Evolutionary conservation across 129 eudicot species (phyloP).

Genomic region (Calendula officinalis): DNA sequence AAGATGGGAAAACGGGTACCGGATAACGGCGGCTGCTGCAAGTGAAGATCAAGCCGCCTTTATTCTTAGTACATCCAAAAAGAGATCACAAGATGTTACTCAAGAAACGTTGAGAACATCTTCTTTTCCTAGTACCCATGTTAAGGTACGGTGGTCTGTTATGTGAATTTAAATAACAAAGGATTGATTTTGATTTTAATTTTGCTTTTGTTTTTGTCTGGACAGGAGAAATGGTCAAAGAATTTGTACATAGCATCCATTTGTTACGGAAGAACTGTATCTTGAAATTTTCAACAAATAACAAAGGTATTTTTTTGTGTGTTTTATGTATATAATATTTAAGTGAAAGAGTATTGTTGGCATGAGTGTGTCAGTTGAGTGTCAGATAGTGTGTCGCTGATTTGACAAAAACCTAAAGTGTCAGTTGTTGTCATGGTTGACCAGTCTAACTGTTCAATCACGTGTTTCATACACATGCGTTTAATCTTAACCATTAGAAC

Average conservation of each 20-base stretch:
- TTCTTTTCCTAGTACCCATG: conserved; percentile 78
- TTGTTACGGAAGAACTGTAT: conserved; percentile 78
- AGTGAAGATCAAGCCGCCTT: conserved; percentile 80
- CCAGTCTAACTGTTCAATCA: too few relatives aligned
- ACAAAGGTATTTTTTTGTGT: not conserved
- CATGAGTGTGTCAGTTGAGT: not conserved
- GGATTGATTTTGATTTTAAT: not conserved
- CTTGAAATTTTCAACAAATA: conserved; percentile 27
- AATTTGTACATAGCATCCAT: conserved; percentile 83
- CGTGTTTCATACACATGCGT: too few relatives aligned
- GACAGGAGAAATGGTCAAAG: conserved; percentile 87
- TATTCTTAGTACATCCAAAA: conserved; percentile 60
- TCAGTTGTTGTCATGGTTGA: too few relatives aligned
- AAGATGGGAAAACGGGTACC: conserved; percentile 81
- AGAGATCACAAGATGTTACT: conserved; percentile 61
- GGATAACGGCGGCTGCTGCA: conserved; percentile 85
- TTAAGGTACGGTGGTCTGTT: conserved; percentile 47
- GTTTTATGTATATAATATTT: not conserved
- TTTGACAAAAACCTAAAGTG: too few relatives aligned
- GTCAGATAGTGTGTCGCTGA: not conserved
- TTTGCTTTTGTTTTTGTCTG: conserved; percentile 3
- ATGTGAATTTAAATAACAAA: not conserved
- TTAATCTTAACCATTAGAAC: too few relatives aligned
- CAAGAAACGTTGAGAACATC: conserved; percentile 87
- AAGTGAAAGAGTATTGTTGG: not conserved